These are phyloP conservation scores for Vanrija humicola DNA, from an alignment of 1,284 basidiomycete species.

Conservation along the genomic window DNA sequence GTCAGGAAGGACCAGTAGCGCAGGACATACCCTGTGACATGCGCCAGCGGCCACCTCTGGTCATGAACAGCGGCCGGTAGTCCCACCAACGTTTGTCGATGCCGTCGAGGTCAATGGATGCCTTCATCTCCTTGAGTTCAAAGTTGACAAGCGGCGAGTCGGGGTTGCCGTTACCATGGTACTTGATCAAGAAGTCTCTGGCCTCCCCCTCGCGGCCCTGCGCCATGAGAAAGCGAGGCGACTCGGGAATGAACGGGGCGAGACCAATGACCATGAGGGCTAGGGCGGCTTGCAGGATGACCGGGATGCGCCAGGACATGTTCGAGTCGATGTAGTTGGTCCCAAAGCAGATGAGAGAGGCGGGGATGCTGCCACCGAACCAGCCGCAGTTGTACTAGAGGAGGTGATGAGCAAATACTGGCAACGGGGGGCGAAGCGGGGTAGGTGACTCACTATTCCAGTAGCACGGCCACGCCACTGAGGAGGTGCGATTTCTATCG, in stretches of 20 bases:
- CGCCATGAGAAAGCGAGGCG: constrained; percentile 25
- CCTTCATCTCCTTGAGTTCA: constrained; percentile 57
- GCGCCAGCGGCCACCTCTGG: constrained; percentile 31
- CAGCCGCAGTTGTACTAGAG: constrained; percentile 44
- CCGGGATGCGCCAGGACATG: constrained; percentile 21
- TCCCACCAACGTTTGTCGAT: constrained; percentile 54
- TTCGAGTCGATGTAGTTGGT: constrained; percentile 14
- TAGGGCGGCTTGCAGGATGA: constrained; percentile 15
- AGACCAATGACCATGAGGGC: constrained; percentile 3
- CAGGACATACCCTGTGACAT: constrained; percentile 23
- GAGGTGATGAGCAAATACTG: constrained; percentile 16
- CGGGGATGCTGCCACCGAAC: constrained; percentile 28
- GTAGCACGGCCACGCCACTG: constrained; percentile 61
- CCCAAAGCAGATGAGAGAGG: constrained; percentile 5
- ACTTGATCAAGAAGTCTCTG: constrained; percentile 44
- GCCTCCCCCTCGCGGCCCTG: constrained; percentile 58
- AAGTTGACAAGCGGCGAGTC: constrained; percentile 34
- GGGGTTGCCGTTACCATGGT: constrained; percentile 29
- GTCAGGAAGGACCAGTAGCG: no score
- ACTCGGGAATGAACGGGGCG: constrained; percentile 24
- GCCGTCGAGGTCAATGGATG: constrained; percentile 54
- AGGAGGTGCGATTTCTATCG: constrained; percentile 57
- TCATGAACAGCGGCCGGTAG: constrained; percentile 31
- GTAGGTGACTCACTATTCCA: constrained; percentile 27
- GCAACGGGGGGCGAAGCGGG: constrained; percentile 20